Evolutionary conservation across 2,329 filamentous ascomycete species (phyloP).

Genomic region (Colletotrichum tropicale): DNA sequence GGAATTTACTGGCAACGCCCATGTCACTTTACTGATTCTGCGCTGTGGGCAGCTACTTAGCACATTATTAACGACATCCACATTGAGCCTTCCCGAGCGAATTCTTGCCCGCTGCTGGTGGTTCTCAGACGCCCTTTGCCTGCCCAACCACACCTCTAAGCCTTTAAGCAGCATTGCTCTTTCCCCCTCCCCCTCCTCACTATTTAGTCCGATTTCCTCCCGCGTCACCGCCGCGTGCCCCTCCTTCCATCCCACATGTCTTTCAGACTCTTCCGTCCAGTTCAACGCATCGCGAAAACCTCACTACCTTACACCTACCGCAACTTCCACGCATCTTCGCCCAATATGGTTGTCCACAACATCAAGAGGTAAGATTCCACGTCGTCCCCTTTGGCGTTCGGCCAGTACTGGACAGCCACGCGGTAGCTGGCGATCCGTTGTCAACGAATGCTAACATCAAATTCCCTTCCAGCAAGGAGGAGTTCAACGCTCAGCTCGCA

Average conservation of each 20-base stretch:
- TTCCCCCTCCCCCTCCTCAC: background rate
- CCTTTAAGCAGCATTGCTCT: background rate
- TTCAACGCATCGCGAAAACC: slow-evolving; percentile 16
- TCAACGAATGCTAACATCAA: background rate
- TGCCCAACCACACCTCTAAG: background rate
- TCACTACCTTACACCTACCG: slow-evolving; percentile 5
- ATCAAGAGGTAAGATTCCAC: slow-evolving; percentile 43
- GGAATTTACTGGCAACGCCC: background rate
- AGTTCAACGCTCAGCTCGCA: too few relatives aligned
- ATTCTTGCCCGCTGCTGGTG: background rate
- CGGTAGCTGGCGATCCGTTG: too few relatives aligned
- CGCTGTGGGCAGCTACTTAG: background rate
- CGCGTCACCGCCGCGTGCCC: background rate
- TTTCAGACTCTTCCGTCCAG: slow-evolving; percentile 6
- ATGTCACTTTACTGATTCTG: background rate
- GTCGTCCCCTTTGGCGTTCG: too few relatives aligned
- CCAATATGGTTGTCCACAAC: slow-evolving; percentile 50
- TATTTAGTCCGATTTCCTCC: slow-evolving; percentile 14
- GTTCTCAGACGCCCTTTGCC: background rate
- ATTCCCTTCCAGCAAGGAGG: slow-evolving; percentile 51
- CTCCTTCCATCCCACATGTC: slow-evolving; percentile 9
- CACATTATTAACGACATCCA: background rate
- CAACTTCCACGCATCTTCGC: slow-evolving; percentile 39
- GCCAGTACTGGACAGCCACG: too few relatives aligned
- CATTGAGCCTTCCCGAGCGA: background rate